Conservation (phyloP, 2,329 filamentous ascomycete genomes). For the Sporothrix dimorphospora region DNA sequence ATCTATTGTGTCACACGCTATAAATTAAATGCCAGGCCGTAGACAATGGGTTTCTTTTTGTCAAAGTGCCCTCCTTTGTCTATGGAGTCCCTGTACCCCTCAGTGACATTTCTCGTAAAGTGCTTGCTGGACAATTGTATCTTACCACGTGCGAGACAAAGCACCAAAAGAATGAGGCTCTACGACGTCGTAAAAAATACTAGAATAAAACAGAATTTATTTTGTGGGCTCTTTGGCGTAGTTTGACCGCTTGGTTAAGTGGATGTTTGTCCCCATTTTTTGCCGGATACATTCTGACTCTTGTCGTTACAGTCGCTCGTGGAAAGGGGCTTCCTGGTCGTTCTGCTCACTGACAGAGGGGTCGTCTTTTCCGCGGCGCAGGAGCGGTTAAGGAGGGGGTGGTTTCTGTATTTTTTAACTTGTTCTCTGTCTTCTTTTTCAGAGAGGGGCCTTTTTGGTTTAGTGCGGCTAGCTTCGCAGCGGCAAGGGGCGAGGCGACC, state of each 20-base stretch:
- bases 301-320: not conserved
- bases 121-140: not conserved
- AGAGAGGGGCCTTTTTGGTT: not conserved
- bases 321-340: not conserved
- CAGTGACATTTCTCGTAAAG: not conserved
- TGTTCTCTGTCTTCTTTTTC: too few relatives aligned
- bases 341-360: not conserved
- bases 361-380: not conserved
- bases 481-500: constrained; percentile 35
- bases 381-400: not conserved
- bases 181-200: not conserved
- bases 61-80: not conserved
- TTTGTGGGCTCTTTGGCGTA: not conserved
- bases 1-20: not conserved
- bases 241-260: not conserved
- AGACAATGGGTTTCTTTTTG: not conserved
- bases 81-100: not conserved
- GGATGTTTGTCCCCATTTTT: not conserved
- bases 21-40: not conserved
- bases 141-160: not conserved
- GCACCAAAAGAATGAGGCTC: not conserved
- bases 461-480: constrained; percentile 17
- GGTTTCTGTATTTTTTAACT: too few relatives aligned
- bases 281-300: too few relatives aligned
- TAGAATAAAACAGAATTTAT: not conserved